A percentile compares a stretch with the other conserved stretches of the same genome.
Conservation (phyloP, 2,329 filamentous ascomycete species). For the Tolypocladium guangdongense region DNA sequence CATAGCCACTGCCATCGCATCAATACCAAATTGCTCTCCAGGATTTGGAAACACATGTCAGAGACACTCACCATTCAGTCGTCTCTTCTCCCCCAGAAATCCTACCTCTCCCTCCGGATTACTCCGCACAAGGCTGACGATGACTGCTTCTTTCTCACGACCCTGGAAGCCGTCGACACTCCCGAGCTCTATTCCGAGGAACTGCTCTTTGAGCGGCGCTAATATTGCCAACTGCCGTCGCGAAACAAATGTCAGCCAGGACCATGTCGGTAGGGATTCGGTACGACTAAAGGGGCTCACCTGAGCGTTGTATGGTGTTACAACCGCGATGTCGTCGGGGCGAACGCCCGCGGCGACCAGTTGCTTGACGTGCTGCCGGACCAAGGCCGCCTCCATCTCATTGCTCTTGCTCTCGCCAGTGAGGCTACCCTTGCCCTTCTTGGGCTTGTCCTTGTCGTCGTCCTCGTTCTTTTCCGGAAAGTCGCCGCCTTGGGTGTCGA, state of each 20-base stretch:
- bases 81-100: constrained; percentile 82
- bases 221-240: constrained; percentile 57
- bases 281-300: constrained; percentile 26
- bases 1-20: constrained; percentile 74
- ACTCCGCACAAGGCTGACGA: constrained; percentile 89
- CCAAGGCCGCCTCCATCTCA: constrained; percentile 76
- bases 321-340: constrained; percentile 77
- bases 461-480: constrained; percentile 78
- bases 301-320: constrained; percentile 95
- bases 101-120: constrained; percentile 82
- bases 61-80: constrained; percentile 66
- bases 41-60: constrained; percentile 16
- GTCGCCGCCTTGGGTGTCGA: constrained; percentile 90
- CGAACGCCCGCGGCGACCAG: constrained; percentile 72
- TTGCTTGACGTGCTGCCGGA: constrained; percentile 63
- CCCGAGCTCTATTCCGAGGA: constrained; percentile 82
- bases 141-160: constrained; percentile 88
- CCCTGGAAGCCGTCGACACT: constrained; percentile 97
- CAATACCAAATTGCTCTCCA: not conserved
- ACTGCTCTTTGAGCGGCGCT: constrained; percentile 68
- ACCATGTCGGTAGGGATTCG: constrained; percentile 4
- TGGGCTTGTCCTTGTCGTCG: constrained; percentile 40
- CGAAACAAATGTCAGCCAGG: constrained; percentile 4
- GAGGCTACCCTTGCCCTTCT: constrained; percentile 33
- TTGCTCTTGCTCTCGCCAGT: constrained; percentile 71